Base-by-base conservation (phyloP, 2,329 filamentous ascomycete species). In the Aphanocladium album region DNA sequence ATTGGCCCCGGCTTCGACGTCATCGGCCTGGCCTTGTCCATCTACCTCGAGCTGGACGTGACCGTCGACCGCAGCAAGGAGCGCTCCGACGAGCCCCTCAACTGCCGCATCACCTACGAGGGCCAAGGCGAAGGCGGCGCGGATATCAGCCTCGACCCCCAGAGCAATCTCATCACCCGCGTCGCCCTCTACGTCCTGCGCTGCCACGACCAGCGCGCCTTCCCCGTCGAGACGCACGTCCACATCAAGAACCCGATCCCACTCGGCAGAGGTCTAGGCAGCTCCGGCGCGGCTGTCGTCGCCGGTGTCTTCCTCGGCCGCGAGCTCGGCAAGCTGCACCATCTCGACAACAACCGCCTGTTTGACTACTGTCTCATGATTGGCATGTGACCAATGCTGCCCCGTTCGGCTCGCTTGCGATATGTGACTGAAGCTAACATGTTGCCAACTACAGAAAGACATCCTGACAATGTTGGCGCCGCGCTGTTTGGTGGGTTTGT, bases 361-460 rank as follows among this genome's bases (percentile, higher is more conserved):
- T 88, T 99, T 68, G 95, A 99, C 76, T 99, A 92, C 74, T 96
- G 91, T 72, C 80, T 99, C 66, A 99, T 99, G 95, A 96, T 97
- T 75, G 90, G 88, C 89, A 74, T 41, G 8, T 72, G 21, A 49
- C 35, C 7, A 12, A 21, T n/a, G 33, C 33, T n/a, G n/a, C n/a
- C n/a, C n/a, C n/a, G n/a, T n/a, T n/a, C n/a, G n/a, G n/a, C n/a
- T n/a, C n/a, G n/a, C n/a, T n/a, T n/a, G n/a, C n/a, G n/a, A n/a
- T n/a, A n/a, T n/a, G n/a, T n/a, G n/a, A n/a, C n/a, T n/a, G n/a
- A n/a, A n/a, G n/a, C n/a, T n/a, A n/a, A n/a, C n/a, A n/a, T n/a
- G 16, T 17, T 30, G 6, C 5, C 17, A 30, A 16, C 16, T 59
- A 73, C 63, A 87, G 85, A 96, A 76, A 86, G 91, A 65, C 92